Conservation (phyloP, 1,139 yeast genomes). For the Yamadazyma blattariae region DNA sequence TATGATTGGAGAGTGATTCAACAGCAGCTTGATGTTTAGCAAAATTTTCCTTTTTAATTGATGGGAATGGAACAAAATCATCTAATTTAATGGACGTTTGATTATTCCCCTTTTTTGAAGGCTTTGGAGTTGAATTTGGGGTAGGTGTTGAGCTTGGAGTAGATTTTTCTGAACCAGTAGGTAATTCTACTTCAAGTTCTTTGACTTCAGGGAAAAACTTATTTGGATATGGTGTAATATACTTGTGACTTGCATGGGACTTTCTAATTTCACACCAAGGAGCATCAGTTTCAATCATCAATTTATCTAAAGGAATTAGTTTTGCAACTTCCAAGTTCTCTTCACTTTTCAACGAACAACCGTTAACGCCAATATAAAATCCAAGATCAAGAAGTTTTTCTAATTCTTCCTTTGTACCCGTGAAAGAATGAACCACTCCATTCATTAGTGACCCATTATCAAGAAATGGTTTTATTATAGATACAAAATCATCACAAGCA, state of each 20-base stretch:
- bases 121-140: background rate
- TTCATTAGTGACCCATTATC: constrained; percentile 40
- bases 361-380: constrained; percentile 80
- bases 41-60: constrained; percentile 64
- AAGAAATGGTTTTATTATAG: constrained; percentile 56
- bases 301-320: constrained; percentile 60
- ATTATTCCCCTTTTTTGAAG: constrained; percentile 4
- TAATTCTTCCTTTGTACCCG: constrained; percentile 73
- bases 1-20: constrained; percentile 12
- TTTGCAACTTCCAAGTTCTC: constrained; percentile 69
- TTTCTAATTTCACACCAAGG: constrained; percentile 97
- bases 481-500: constrained; percentile 78
- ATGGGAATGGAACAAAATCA: constrained; percentile 57
- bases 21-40: constrained; percentile 29
- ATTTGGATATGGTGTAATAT: constrained; percentile 53
- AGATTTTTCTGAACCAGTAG: background rate
- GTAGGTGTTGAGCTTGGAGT: too few species aligned
- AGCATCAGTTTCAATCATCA: constrained; percentile 91
- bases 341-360: constrained; percentile 82
- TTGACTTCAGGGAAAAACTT: constrained; percentile 46
- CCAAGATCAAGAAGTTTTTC: constrained; percentile 52
- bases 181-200: background rate
- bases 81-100: constrained; percentile 22
- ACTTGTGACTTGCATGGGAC: constrained; percentile 71
- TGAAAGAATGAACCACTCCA: constrained; percentile 91